Conservation (phyloP, 257 asterid genomes). For the Leonotis leonurus region DNA sequence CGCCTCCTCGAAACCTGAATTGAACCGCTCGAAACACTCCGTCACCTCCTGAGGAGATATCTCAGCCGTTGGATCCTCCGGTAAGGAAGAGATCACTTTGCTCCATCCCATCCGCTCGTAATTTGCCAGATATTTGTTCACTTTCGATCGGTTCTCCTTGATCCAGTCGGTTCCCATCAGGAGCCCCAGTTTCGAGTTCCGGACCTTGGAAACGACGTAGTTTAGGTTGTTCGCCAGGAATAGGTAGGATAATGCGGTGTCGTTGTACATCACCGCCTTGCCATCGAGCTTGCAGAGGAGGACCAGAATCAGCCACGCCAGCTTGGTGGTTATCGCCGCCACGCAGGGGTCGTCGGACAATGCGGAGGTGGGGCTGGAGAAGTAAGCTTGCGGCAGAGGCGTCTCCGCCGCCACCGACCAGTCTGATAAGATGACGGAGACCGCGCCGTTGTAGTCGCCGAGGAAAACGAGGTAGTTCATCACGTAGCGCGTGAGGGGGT, state of each 20-base stretch:
- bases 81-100: slow-evolving; percentile 35
- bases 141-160: slow-evolving; percentile 40
- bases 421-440: slow-evolving; percentile 58
- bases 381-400: slow-evolving; percentile 59
- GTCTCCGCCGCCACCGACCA: slow-evolving; percentile 31
- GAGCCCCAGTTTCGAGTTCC: slow-evolving; percentile 46
- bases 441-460: slow-evolving; percentile 57
- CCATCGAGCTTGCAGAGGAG: slow-evolving; percentile 80
- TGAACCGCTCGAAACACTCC: slow-evolving; percentile 38
- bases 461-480: slow-evolving; percentile 74
- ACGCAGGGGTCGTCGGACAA: slow-evolving; percentile 26
- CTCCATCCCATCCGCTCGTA: slow-evolving; percentile 58
- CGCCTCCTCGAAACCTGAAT: slow-evolving; percentile 40
- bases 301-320: slow-evolving; percentile 80
- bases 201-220: slow-evolving; percentile 68
- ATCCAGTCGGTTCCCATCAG: slow-evolving; percentile 71
- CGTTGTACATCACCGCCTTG: slow-evolving; percentile 53
- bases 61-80: slow-evolving; percentile 41
- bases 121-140: slow-evolving; percentile 36
- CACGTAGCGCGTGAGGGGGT: slow-evolving; percentile 86
- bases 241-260: slow-evolving; percentile 63
- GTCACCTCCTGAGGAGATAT: slow-evolving; percentile 22
- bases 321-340: slow-evolving; percentile 35
- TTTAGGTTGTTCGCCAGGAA: slow-evolving; percentile 72
- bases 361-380: slow-evolving; percentile 39